phyloP scores from a whole-genome alignment of 805 yeast genomes.

The Candida caryicola region DNA sequence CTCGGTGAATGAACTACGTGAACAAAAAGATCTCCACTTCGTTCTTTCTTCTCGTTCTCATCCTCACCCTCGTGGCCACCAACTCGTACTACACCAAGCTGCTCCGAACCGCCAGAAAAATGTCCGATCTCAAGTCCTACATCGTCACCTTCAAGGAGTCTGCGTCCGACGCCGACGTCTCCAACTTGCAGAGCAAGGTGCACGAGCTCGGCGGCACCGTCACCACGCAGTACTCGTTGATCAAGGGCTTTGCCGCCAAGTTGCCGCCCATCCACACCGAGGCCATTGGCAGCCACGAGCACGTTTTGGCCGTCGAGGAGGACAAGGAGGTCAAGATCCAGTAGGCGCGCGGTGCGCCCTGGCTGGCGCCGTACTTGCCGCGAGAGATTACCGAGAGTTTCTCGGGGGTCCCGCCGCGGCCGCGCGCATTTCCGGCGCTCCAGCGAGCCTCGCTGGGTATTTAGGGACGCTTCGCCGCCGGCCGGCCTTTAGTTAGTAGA shows the following conservation, averaged over 20 bases:
- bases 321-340: constrained; percentile 61
- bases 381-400: too few relatives aligned
- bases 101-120: constrained; percentile 7
- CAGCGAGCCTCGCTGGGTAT: too few relatives aligned
- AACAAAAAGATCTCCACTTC: constrained; percentile 4
- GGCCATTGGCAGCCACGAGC: constrained; percentile 46
- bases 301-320: constrained; percentile 61
- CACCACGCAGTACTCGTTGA: constrained; percentile 57
- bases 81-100: background rate
- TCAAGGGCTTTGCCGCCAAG: constrained; percentile 64
- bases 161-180: constrained; percentile 38
- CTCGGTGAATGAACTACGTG: background rate
- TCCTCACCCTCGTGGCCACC: constrained; percentile 3
- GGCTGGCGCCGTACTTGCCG: too few relatives aligned
- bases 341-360: too few relatives aligned
- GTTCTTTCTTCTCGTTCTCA: constrained; percentile 6
- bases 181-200: constrained; percentile 47
- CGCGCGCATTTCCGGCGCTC: too few relatives aligned
- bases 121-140: constrained; percentile 33
- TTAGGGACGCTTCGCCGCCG: too few relatives aligned
- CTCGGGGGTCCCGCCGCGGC: too few relatives aligned
- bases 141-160: constrained; percentile 48
- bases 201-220: constrained; percentile 57
- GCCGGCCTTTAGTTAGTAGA: too few relatives aligned
- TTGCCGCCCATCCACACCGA: constrained; percentile 53